phyloP scores from a whole-genome alignment of 176 grass and related monocot species.

The Musa itinerans region DNA sequence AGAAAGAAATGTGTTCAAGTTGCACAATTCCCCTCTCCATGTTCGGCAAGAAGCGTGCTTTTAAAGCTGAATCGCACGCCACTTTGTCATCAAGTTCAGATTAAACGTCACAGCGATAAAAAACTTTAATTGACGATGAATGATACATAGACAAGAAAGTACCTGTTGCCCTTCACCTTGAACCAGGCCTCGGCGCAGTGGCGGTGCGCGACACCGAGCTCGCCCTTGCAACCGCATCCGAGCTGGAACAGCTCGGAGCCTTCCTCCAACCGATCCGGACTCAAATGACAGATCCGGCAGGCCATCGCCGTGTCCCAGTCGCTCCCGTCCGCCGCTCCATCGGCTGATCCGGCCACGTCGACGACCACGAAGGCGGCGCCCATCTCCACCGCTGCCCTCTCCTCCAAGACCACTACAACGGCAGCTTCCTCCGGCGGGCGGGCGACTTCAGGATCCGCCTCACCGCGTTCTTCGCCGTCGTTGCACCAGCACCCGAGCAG shows the following conservation, averaged over 20 bases:
- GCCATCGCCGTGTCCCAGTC: not conserved
- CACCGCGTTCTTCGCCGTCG: conserved; percentile 8
- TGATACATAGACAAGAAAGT: not conserved
- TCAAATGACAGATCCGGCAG: conserved; percentile 78
- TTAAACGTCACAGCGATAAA: not conserved
- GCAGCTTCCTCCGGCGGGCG: no score
- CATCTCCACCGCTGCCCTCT: conserved; percentile 9
- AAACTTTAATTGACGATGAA: not conserved
- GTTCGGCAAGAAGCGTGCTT: no score
- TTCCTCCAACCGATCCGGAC: conserved; percentile 18
- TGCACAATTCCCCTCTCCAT: not conserved
- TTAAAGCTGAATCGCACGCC: no score
- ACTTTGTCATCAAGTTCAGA: not conserved
- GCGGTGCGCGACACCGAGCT: conserved; percentile 45
- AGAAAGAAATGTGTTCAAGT: not conserved
- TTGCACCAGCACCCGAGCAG: conserved; percentile 57
- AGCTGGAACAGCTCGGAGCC: conserved; percentile 43
- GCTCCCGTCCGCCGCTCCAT: not conserved
- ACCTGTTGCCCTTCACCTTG: conserved; percentile 62
- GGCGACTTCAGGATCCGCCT: no score
- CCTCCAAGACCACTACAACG: not conserved
- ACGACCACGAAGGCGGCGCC: not conserved
- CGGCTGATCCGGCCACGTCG: not conserved
- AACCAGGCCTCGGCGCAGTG: conserved; percentile 83
- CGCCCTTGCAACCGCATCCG: conserved; percentile 63